phyloP scores from a whole-genome alignment of 768 basidiomycete species.

The Sporobolomyces phaffii region DNA sequence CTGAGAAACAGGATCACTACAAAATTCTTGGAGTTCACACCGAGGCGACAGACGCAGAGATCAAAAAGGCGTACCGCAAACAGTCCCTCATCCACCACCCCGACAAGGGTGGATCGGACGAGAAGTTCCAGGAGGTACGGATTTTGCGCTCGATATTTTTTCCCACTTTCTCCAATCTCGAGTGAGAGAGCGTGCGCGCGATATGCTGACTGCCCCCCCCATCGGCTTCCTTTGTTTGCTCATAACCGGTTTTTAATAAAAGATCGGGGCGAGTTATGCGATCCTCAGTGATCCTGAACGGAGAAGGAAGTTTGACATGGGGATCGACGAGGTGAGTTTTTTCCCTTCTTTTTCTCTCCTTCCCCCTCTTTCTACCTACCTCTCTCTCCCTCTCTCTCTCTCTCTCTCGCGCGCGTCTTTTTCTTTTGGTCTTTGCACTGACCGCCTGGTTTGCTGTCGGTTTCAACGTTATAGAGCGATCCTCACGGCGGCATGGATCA shows the following conservation, averaged over 20 bases:
- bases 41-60: conserved; percentile 38
- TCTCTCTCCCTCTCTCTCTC: neutral
- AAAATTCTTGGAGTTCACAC: conserved; percentile 48
- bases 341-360: neutral
- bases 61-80: conserved; percentile 84
- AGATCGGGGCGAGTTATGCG: conserved; percentile 71
- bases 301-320: conserved; percentile 38
- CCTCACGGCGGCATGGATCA: conserved; percentile 32
- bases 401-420: too few species aligned
- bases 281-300: conserved; percentile 68
- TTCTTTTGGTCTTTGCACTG: too few species aligned
- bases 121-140: conserved; percentile 72
- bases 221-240: too few species aligned
- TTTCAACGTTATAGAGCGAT: too few species aligned
- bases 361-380: too few species aligned
- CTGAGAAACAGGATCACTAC: conserved; percentile 38
- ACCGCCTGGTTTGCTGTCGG: too few species aligned
- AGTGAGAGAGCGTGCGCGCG: neutral
- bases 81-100: conserved; percentile 39
- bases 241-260: too few species aligned
- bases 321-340: conserved; percentile 37
- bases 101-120: conserved; percentile 80
- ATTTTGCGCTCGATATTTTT: too few species aligned
- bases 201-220: too few species aligned
- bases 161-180: neutral